phyloP scores from a whole-genome alignment of 2,329 filamentous ascomycete genomes.

The Ceratocystis colombiana region DNA sequence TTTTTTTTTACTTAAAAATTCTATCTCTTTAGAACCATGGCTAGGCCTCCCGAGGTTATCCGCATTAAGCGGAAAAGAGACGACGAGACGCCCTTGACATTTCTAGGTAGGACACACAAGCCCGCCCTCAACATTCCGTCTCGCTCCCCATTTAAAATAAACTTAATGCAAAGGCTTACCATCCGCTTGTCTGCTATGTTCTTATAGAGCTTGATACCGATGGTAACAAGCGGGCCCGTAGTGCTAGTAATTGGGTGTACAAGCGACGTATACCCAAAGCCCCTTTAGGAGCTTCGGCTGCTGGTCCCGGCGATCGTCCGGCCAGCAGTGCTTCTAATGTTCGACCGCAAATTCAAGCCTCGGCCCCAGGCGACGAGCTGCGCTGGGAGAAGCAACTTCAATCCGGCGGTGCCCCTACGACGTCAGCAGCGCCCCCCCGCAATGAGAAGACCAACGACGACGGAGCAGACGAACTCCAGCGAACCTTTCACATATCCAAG shows the following conservation, averaged over 20 bases:
- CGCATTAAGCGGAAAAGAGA: slow-evolving; percentile 52
- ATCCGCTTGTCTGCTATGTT: not conserved
- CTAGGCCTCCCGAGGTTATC: slow-evolving; percentile 48
- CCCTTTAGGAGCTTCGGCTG: slow-evolving; percentile 27
- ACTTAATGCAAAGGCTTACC: not conserved
- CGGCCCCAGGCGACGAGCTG: slow-evolving; percentile 35
- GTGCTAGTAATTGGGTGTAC: slow-evolving; percentile 45
- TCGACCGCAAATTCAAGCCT: slow-evolving; percentile 42
- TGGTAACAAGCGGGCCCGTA: slow-evolving; percentile 44
- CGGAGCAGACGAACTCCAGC: slow-evolving; percentile 15
- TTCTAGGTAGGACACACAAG: slow-evolving; percentile 39
- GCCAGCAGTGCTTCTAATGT: slow-evolving; percentile 26
- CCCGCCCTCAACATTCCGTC: slow-evolving; percentile 9
- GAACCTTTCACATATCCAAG: slow-evolving; percentile 25
- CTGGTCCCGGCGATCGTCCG: slow-evolving; percentile 25
- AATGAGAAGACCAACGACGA: slow-evolving; percentile 29
- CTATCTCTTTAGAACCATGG: slow-evolving; percentile 35
- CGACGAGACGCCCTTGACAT: slow-evolving; percentile 45
- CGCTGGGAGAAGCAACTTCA: slow-evolving; percentile 18
- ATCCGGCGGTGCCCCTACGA: not conserved
- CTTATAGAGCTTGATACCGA: slow-evolving; percentile 42
- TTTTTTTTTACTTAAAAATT: no score
- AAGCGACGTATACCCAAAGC: slow-evolving; percentile 39
- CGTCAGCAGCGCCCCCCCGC: slow-evolving; percentile 26
- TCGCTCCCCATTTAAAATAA: not conserved